Evolutionary conservation across 495 filamentous ascomycete species (phyloP), one percentile per base, ranked within the genome.

Genomic region (Trichoderma erinaceum): DNA sequence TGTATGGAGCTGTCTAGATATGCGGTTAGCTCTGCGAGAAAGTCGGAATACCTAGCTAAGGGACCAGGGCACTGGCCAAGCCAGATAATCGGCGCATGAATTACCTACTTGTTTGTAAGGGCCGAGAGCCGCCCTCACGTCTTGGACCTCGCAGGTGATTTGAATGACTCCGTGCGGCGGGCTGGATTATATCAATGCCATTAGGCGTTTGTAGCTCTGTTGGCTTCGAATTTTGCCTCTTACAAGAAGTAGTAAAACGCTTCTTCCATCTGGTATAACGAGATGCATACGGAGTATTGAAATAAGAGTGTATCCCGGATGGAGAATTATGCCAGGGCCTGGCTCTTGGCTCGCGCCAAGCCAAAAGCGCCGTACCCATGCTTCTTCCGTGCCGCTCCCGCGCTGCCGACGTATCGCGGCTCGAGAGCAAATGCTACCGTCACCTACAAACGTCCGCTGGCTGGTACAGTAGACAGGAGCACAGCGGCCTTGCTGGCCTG

Each of bases 301-400:
- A 61, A 61, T 61, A 61, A 61, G 56, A 61, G 27, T 61, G 56
- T 29, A 16, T 61, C 4, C 27, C 56, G 27, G 56, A 61, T 61
- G 56, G 56, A 61, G 56, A 61, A 29, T 61, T 29, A 61, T 61
- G 56, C 56, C 23, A 32, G 56, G 56, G 56, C 56, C 27, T 52
- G 48, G 56, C 15, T 61, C 56, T 61, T 61, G 56, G 56, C 56
- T 61, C 56, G 56, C 56, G 23, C 56, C 56, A 21, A 52, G 11
- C 4, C 27, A n/a, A 32, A 32, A 61, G 25, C 12, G 56, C 56
- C 13, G 16, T 61, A 61, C 27, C 56, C 56, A 61, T 61, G 56
- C 56, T 25, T 61, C 56, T 61, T 23, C 16, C 56, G 56, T 29
- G 56, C 56, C 56, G 56, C 56, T 61, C 56, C 56, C 56, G 56